Evolutionary conservation across 2,329 filamentous ascomycete species (phyloP).

Genomic region (Dactylellina cionopaga): DNA sequence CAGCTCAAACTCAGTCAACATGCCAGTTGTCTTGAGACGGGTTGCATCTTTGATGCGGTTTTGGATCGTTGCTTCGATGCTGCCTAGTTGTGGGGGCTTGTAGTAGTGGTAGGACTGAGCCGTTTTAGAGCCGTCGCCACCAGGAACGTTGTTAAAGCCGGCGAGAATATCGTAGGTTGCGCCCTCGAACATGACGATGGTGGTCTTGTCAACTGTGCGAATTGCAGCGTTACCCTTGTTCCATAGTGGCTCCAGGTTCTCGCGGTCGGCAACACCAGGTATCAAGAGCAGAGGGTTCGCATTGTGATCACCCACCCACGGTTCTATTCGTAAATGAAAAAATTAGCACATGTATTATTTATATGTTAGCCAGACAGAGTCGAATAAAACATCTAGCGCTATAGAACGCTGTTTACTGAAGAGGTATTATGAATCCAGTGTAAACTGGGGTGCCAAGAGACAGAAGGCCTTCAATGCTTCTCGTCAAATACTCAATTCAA

Average conservation of each 20-base stretch:
- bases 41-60: slow-evolving; percentile 46
- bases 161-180: slow-evolving; percentile 43
- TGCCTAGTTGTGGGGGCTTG: slow-evolving; percentile 43
- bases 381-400: too few species aligned
- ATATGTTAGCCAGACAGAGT: too few species aligned
- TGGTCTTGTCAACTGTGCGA: slow-evolving; percentile 45
- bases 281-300: slow-evolving; percentile 47
- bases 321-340: slow-evolving; percentile 14
- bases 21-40: slow-evolving; percentile 40
- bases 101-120: slow-evolving; percentile 51
- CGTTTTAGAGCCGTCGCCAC: slow-evolving; percentile 46
- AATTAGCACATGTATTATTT: not conserved
- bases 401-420: not conserved
- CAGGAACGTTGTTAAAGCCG: slow-evolving; percentile 48
- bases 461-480: too few species aligned
- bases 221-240: slow-evolving; percentile 49
- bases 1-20: slow-evolving; percentile 45
- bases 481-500: not conserved
- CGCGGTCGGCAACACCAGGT: slow-evolving; percentile 37
- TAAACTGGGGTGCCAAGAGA: too few species aligned
- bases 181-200: slow-evolving; percentile 50
- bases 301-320: slow-evolving; percentile 47
- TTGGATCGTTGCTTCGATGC: slow-evolving; percentile 45
- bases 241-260: slow-evolving; percentile 46
- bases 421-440: not conserved